Conservation (phyloP, 225 moss, liverwort and hornwort genomes). For the Asterella californica region DNA sequence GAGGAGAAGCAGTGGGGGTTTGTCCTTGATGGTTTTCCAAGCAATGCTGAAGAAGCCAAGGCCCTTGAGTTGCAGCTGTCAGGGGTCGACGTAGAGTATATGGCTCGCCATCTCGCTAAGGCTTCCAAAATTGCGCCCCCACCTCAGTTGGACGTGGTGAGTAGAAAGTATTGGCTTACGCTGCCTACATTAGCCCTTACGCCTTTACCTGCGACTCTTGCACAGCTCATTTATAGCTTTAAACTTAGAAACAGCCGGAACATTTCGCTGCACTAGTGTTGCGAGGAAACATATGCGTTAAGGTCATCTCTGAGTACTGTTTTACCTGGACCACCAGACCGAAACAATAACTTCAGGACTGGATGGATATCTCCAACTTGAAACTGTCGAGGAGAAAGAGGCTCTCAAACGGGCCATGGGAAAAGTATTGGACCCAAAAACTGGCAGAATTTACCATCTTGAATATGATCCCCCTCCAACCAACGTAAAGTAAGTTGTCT, state of each 20-base stretch:
- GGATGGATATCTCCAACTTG: constrained; percentile 64
- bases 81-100: constrained; percentile 59
- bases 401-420: constrained; percentile 72
- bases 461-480: constrained; percentile 69
- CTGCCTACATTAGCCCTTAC: background rate
- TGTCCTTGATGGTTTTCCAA: constrained; percentile 79
- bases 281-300: background rate
- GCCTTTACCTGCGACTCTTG: background rate
- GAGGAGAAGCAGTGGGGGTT: constrained; percentile 50
- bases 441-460: constrained; percentile 62
- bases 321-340: constrained; percentile 24
- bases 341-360: constrained; percentile 49
- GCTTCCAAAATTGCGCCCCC: constrained; percentile 77
- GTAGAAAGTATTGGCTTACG: background rate
- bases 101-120: constrained; percentile 41
- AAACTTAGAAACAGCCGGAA: background rate
- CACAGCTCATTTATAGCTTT: background rate
- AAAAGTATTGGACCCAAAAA: constrained; percentile 58
- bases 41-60: constrained; percentile 52
- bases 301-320: background rate
- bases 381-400: constrained; percentile 46
- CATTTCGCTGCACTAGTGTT: background rate
- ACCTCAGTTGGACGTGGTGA: constrained; percentile 25
- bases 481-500: constrained; percentile 52
- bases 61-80: constrained; percentile 72